A percentile compares a stretch with the other conserved stretches of the same genome.
These are phyloP conservation scores for Irpex sp. DNA, from an alignment of 1,284 basidiomycete genomes.

Conservation along the genomic window DNA sequence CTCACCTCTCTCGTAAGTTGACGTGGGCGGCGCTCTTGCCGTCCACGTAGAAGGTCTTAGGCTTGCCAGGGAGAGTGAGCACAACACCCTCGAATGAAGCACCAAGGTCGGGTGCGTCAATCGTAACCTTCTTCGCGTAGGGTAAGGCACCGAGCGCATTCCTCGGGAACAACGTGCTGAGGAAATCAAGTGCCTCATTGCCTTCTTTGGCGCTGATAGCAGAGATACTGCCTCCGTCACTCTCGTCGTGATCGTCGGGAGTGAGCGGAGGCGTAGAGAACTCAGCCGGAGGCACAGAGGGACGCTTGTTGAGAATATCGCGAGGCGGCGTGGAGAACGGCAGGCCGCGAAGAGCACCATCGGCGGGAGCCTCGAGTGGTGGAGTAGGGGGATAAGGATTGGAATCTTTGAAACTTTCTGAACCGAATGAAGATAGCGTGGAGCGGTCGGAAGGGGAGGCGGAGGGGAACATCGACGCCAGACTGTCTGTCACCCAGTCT, in stretches of 20 bases:
- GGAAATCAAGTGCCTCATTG: constrained; percentile 68
- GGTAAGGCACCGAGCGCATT: constrained; percentile 63
- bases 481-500: constrained; percentile 87
- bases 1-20: constrained; percentile 75
- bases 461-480: constrained; percentile 58
- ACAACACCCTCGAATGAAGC: constrained; percentile 73
- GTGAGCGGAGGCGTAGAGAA: constrained; percentile 63
- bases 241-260: constrained; percentile 41
- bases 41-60: constrained; percentile 76
- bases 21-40: constrained; percentile 75
- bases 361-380: constrained; percentile 19
- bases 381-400: constrained; percentile 30
- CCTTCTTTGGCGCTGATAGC: constrained; percentile 36
- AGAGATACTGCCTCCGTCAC: constrained; percentile 22
- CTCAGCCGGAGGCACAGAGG: constrained; percentile 26
- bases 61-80: constrained; percentile 63
- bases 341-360: constrained; percentile 3
- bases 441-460: constrained; percentile 41
- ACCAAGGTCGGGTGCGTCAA: constrained; percentile 63
- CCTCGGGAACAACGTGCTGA: constrained; percentile 71
- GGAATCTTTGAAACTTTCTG: constrained; percentile 32
- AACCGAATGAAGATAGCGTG: constrained; percentile 28
- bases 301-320: constrained; percentile 37
- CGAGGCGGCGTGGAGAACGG: constrained; percentile 31
- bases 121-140: constrained; percentile 67